Evolutionary conservation across 1,139 yeast genomes (phyloP).

Genomic region (Sugiyamaella neomexicana): DNA sequence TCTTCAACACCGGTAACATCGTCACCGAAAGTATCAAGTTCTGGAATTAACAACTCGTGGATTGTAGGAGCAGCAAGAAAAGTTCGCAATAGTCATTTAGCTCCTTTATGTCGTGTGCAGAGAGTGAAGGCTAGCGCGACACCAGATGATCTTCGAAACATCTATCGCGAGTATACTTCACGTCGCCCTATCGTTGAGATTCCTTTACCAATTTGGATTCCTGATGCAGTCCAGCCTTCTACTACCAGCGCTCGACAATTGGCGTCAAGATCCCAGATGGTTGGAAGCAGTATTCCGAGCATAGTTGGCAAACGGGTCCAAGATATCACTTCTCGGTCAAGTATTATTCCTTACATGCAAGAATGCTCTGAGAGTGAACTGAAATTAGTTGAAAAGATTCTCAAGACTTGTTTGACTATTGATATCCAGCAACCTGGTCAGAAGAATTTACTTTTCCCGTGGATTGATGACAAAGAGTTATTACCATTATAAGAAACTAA

Average conservation of each 20-base stretch:
- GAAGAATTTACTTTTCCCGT: conserved; percentile 17
- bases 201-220: conserved; percentile 23
- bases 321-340: conserved; percentile 7
- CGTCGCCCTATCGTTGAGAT: conserved; percentile 18
- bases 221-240: conserved; percentile 7
- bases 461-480: conserved; percentile 5
- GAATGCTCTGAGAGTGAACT: conserved; percentile 2
- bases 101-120: conserved; percentile 21
- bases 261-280: neutral
- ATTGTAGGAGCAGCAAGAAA: conserved; percentile 1
- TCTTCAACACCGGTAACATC: conserved; percentile 3
- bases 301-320: conserved; percentile 15
- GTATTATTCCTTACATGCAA: conserved; percentile 3
- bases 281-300: conserved; percentile 7
- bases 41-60: neutral
- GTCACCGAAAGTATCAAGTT: conserved; percentile 5
- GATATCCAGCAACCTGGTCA: conserved; percentile 21
- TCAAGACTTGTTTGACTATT: conserved; percentile 18
- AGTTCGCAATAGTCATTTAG: conserved; percentile 18
- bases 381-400: conserved; percentile 16
- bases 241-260: conserved; percentile 10
- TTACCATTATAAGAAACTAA: too few relatives aligned
- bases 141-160: conserved; percentile 19
- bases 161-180: conserved; percentile 19
- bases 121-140: conserved; percentile 19